A percentile compares a stretch with the other conserved stretches of the same genome.
phyloP scores from a whole-genome alignment of 2,329 filamentous ascomycete genomes.

The Parafenestella ontariensis region DNA sequence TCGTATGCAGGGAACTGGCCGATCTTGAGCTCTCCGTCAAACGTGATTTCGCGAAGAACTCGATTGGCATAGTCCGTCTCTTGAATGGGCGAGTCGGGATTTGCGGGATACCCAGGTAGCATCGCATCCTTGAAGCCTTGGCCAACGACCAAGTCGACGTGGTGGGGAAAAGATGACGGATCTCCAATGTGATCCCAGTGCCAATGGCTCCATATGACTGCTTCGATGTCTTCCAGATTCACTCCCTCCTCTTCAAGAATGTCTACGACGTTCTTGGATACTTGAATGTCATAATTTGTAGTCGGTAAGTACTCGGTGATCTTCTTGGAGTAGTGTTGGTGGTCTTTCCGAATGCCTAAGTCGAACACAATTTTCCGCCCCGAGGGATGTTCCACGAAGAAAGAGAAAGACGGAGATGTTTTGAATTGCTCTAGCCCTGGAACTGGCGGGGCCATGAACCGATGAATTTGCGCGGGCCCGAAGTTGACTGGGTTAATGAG shows the following conservation, averaged over 20 bases:
- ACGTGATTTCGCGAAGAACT: constrained; percentile 30
- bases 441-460: constrained; percentile 31
- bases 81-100: constrained; percentile 24
- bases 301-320: constrained; percentile 27
- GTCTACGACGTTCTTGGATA: constrained; percentile 52
- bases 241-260: constrained; percentile 46
- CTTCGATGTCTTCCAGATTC: constrained; percentile 42
- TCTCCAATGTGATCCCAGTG: constrained; percentile 62
- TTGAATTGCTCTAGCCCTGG: constrained; percentile 26
- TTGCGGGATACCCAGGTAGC: constrained; percentile 57
- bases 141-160: constrained; percentile 60
- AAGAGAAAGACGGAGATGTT: constrained; percentile 51
- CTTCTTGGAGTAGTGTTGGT: constrained; percentile 39
- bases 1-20: constrained; percentile 58
- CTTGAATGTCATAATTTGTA: constrained; percentile 44
- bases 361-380: constrained; percentile 56
- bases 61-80: constrained; percentile 33
- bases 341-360: constrained; percentile 57
- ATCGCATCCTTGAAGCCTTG: constrained; percentile 58
- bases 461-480: constrained; percentile 37
- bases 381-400: constrained; percentile 57
- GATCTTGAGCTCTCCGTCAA: constrained; percentile 36
- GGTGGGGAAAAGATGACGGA: constrained; percentile 54
- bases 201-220: constrained; percentile 55
- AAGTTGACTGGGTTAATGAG: constrained; percentile 49